Evolutionary conservation across 805 yeast species (phyloP), one percentile per base, ranked within the genome.

Genomic region (Tetrapisispora iriomotensis): DNA sequence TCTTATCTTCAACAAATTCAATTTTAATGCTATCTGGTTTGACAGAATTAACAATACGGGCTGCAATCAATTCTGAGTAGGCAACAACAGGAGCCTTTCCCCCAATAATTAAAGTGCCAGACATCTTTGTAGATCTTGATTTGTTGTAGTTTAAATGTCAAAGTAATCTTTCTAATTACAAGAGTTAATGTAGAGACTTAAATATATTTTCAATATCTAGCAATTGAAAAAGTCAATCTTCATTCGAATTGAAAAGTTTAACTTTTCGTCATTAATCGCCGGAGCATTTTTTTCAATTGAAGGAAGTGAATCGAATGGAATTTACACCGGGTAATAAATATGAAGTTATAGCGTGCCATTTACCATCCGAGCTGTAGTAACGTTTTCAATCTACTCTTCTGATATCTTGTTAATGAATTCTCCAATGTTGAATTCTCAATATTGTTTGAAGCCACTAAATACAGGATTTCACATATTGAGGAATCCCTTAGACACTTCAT

Each of bases 41-140:
- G 37, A 64, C 58, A 23, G 68, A 61, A 64, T 84, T 83, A 53
- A 81, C 77, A 37, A 82, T 71, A 18, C 81, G 78, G 31, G 87
- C 83, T 31, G 94, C 94, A 50, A 84, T 77, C 45, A 87, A 64
- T 14, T 78, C 76, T 6, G 84, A 74, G 59, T 85, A 90, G 22
- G 90, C 92, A 42, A 84, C 80, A 37, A 74, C 70, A 15, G 84
- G 84, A 5, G 95, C 94, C 68, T 86, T 88, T 40, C 84, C 86
- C 42, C 95, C 95, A 47, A 88, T 64, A 42, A 78, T 71, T 45
- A 88, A 68, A 35, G 60, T 54, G 42, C 48, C 41, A 29, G 68
- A 65, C 56, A 75, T 63, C 2, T 28, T 21, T 14, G 5, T 8
- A n/a, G n/a, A n/a, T n/a, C n/a, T n/a, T n/a, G n/a, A n/a, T n/a